Evolutionary conservation across 2,329 filamentous ascomycete genomes (phyloP), one percentile per base, ranked within the genome.

Genomic region (Exserohilum rostratum): DNA sequence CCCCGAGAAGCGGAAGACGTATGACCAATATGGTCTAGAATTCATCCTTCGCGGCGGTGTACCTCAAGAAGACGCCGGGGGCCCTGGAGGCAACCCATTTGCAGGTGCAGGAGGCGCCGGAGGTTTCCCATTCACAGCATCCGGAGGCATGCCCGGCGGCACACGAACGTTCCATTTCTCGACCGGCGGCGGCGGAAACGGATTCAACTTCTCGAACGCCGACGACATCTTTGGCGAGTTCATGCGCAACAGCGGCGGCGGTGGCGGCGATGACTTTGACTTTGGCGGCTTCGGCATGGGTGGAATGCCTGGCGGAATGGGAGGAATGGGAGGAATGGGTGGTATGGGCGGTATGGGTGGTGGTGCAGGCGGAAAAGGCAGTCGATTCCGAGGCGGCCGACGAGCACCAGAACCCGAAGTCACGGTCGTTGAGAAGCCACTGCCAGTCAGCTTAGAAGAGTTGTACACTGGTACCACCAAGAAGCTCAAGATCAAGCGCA

Each of bases 401-500:
- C 68, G 80, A 69, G 67, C 81, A 76, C 75, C 82, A 5, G 91
- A 91, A 3, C 90, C 91, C 0, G 93, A 98, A 73, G 90, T 96
- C 15, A 92, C 92, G 0, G 93, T 96, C 0, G 88, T 98, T 10
- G 93, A 98, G 78, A 89, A 90, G 69, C 87, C 90, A 40, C 76
- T 99, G 58, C 86, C 88, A 2, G 80, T 99, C 18, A 86, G 89
- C 2, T 79, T 99, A 30, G 95, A 99, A 76, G 95, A 99, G 70
- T 78, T 98, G 58, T 98, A 86, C 79, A 87, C 84, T 22, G 95
- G 95, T 35, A 86, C 87, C 31, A 91, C 89, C 44, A 99, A 99
- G 85, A 97, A 96, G 83, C 91, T 99, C 84, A 96, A 95, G 80
- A 96, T 98, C 62, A 97, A 96, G 70, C 86, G 93, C 70, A 98